phyloP scores from a whole-genome alignment of 352 stramenopile species.

The Pythium sp. region DNA sequence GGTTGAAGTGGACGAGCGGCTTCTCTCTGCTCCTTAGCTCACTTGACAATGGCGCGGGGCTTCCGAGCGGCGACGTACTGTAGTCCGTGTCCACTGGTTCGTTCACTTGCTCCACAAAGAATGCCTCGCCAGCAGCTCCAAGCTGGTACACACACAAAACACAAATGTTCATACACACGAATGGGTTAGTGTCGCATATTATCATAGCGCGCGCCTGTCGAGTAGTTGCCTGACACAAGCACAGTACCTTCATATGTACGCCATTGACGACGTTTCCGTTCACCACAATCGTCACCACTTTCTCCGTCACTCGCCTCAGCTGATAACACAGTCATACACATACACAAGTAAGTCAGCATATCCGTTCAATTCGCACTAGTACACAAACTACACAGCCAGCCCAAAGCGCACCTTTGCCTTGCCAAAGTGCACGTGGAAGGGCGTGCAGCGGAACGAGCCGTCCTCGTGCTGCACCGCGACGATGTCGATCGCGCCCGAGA shows the following conservation, averaged over 20 bases:
- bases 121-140: conserved; percentile 60
- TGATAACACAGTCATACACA: conserved; percentile 2
- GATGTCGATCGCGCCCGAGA: conserved; percentile 81
- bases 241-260: conserved; percentile 72
- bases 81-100: conserved; percentile 64
- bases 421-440: conserved; percentile 85
- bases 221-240: background rate
- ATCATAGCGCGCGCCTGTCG: background rate
- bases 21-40: background rate
- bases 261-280: conserved; percentile 52
- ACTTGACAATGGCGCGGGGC: conserved; percentile 23
- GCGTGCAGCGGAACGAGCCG: conserved; percentile 55
- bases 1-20: conserved; percentile 4
- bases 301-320: conserved; percentile 35
- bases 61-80: conserved; percentile 56
- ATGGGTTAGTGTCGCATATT: background rate
- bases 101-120: conserved; percentile 69
- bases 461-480: conserved; percentile 76
- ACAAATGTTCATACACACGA: background rate
- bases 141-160: conserved; percentile 27
- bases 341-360: background rate
- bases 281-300: conserved; percentile 51
- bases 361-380: background rate
- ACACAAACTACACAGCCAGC: background rate
- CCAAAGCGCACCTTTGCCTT: conserved; percentile 30